Percentiles rank a stretch among this genome's conserved stretches.
These are phyloP conservation scores for Ophiostoma angusticollis DNA, from an alignment of 2,329 filamentous ascomycete species.

Conservation along the genomic window DNA sequence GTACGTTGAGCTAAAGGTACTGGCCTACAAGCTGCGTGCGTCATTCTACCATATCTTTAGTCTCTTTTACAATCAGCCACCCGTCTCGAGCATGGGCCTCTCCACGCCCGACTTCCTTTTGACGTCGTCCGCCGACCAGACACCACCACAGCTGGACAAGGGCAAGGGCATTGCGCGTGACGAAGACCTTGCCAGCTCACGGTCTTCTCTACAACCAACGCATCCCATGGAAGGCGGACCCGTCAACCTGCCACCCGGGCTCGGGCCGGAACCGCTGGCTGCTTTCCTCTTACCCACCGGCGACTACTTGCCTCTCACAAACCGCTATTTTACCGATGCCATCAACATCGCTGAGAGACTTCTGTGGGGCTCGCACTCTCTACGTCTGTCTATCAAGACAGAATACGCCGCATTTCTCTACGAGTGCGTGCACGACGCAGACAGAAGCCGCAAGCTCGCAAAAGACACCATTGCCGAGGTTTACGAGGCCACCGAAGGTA, in stretches of 20 bases:
- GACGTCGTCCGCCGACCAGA: constrained; percentile 19
- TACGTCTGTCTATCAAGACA: constrained; percentile 79
- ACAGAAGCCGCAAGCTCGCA: constrained; percentile 63
- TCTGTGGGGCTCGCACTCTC: constrained; percentile 76
- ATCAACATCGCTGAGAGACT: constrained; percentile 59
- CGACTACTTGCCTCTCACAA: constrained; percentile 74
- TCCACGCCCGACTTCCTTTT: constrained; percentile 33
- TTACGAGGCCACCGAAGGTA: constrained; percentile 79
- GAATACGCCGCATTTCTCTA: constrained; percentile 90
- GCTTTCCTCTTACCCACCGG: constrained; percentile 68
- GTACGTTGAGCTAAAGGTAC: constrained; percentile 72
- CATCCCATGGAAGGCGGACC: constrained; percentile 45
- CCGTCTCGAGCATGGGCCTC: constrained; percentile 50
- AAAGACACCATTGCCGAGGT: constrained; percentile 78
- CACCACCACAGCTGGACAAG: constrained; percentile 29
- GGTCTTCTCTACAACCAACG: constrained; percentile 33
- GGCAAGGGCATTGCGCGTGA: constrained; percentile 36
- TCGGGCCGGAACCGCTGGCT: constrained; percentile 38
- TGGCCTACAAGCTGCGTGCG: constrained; percentile 82
- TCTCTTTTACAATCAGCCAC: constrained; percentile 83
- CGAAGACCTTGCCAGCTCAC: constrained; percentile 22
- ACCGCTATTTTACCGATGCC: constrained; percentile 68
- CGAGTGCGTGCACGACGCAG: constrained; percentile 76
- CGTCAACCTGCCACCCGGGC: constrained; percentile 43
- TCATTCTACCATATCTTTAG: constrained; percentile 97